phyloP scores from a whole-genome alignment of 1,284 basidiomycete species.

The Stygiomarasmius scandens region DNA sequence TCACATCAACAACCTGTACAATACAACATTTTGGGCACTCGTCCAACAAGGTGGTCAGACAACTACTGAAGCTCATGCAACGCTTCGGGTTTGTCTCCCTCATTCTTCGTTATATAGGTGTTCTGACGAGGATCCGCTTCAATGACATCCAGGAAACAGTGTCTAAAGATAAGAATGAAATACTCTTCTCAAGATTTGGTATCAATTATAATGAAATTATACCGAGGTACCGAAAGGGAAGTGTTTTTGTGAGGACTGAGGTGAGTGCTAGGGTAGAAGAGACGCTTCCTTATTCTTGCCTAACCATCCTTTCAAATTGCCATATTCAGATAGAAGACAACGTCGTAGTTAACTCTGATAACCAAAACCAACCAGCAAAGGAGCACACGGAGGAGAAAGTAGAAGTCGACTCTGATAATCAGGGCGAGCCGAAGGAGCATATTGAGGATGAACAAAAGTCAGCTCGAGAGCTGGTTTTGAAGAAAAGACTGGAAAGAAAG shows the following conservation, averaged over 20 bases:
- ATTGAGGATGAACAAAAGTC: not conserved
- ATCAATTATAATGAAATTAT: constrained; percentile 89
- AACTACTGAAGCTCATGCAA: constrained; percentile 81
- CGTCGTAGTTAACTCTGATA: too few relatives aligned
- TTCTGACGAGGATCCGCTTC: too few relatives aligned
- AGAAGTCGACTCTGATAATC: too few relatives aligned
- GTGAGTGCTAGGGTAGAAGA: constrained; percentile 23
- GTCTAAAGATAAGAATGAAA: constrained; percentile 89
- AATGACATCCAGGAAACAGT: constrained; percentile 72
- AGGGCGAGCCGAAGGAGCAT: too few relatives aligned
- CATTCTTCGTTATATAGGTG: too few relatives aligned
- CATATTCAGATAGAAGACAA: too few relatives aligned
- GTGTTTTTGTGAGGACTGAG: constrained; percentile 74
- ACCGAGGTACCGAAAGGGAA: constrained; percentile 84
- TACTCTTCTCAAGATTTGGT: constrained; percentile 79
- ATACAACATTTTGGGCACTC: constrained; percentile 95
- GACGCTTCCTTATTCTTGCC: constrained; percentile 4
- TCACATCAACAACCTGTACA: constrained; percentile 98
- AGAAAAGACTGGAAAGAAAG: constrained; percentile 21
- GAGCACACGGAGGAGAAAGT: not conserved
- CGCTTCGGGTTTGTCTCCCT: constrained; percentile 55
- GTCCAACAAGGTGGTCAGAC: constrained; percentile 79
- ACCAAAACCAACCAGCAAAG: too few relatives aligned
- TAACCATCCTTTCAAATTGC: too few relatives aligned
- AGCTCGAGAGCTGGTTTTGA: not conserved